Evolutionary conservation across 805 yeast species (phyloP).

Genomic region (Candida odintsovae): DNA sequence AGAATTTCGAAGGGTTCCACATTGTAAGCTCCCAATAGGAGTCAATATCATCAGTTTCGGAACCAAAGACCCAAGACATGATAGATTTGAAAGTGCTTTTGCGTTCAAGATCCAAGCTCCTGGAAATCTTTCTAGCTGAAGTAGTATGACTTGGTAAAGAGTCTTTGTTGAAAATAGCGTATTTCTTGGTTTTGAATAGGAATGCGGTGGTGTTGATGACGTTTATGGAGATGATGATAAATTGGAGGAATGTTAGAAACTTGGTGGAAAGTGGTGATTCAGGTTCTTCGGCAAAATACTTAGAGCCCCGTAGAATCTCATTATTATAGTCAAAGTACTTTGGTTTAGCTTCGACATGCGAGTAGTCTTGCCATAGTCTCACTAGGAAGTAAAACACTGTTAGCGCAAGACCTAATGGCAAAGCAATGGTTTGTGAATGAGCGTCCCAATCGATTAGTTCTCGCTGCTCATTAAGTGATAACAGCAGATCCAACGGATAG

Average conservation of each 20-base stretch:
- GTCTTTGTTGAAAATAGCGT: conserved; percentile 21
- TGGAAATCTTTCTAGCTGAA: conserved; percentile 18
- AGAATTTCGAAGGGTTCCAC: conserved; percentile 65
- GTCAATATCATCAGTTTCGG: conserved; percentile 13
- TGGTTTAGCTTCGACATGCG: conserved; percentile 1
- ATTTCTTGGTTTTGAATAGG: conserved; percentile 20
- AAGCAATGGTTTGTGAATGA: conserved; percentile 18
- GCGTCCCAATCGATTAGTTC: conserved; percentile 26
- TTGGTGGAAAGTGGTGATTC: conserved; percentile 4
- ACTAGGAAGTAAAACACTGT: conserved; percentile 21
- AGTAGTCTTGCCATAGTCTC: conserved; percentile 21
- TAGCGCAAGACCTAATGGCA: conserved; percentile 19
- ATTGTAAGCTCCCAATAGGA: conserved; percentile 51
- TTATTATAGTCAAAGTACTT: conserved; percentile 9
- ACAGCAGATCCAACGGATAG: conserved; percentile 22
- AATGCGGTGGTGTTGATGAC: conserved; percentile 16
- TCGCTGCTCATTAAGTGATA: conserved; percentile 22
- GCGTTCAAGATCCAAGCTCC: not conserved
- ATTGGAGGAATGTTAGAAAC: conserved; percentile 5
- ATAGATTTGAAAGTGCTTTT: not conserved
- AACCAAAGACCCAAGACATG: not conserved
- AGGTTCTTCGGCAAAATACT: conserved; percentile 11
- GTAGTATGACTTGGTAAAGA: conserved; percentile 7
- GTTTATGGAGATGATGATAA: conserved; percentile 15
- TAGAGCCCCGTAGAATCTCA: conserved; percentile 15